phyloP scores from a whole-genome alignment of 2,329 filamentous ascomycete species.

The Dendrostoma leiphaemia region DNA sequence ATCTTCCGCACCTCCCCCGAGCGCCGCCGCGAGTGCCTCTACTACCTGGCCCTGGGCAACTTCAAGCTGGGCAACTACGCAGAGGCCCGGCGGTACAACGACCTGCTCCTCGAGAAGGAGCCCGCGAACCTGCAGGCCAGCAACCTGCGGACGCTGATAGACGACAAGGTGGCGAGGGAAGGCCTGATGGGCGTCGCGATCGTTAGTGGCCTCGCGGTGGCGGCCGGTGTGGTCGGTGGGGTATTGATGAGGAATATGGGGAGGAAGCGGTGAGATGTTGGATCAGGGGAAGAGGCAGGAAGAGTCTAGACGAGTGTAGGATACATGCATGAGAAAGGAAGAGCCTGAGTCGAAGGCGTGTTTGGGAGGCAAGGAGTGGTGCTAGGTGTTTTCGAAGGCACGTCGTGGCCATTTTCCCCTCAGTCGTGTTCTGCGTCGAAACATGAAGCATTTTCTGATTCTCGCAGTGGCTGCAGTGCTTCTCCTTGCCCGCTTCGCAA shows the following conservation, averaged over 20 bases:
- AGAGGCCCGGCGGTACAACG: conserved; percentile 92
- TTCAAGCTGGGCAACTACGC: conserved; percentile 98
- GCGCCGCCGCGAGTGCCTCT: conserved; percentile 93
- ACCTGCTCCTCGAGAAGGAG: conserved; percentile 86
- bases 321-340: no score
- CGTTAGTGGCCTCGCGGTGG: conserved; percentile 86
- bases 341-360: no score
- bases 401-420: background rate
- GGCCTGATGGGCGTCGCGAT: conserved; percentile 93
- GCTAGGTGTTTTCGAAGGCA: background rate
- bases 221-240: conserved; percentile 88
- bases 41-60: conserved; percentile 95
- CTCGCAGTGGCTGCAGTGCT: background rate
- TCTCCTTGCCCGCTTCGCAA: background rate
- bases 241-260: conserved; percentile 76
- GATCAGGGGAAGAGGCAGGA: background rate
- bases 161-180: conserved; percentile 94
- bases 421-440: background rate
- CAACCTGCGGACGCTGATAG: conserved; percentile 83
- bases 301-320: background rate
- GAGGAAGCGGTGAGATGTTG: conserved; percentile 48
- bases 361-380: no score
- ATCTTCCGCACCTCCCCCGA: conserved; percentile 95
- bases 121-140: conserved; percentile 86
- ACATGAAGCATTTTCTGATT: background rate